Conservation (phyloP, 306 rosid genomes). For the Dryas drummondii region DNA sequence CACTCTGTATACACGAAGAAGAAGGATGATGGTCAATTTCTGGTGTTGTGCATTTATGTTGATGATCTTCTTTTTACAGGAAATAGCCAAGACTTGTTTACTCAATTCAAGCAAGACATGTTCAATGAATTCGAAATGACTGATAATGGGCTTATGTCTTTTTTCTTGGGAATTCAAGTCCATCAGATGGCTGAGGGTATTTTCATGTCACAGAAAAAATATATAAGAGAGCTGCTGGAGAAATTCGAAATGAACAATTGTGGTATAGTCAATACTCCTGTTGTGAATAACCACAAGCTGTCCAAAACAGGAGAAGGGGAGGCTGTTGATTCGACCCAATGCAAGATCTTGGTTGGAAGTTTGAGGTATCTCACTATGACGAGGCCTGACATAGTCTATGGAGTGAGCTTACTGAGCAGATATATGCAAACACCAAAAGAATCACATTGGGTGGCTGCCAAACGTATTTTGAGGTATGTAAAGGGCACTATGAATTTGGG, state of each 20-base stretch:
- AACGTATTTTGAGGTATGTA: not conserved
- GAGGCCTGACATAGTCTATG: not conserved
- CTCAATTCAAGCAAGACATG: not conserved
- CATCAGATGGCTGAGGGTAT: not conserved
- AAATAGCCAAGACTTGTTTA: not conserved
- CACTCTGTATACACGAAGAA: not conserved
- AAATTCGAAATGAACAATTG: not conserved
- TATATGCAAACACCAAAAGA: not conserved
- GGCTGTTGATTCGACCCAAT: not conserved
- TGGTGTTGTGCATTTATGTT: not conserved
- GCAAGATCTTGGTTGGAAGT: not conserved
- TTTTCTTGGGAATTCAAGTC: not conserved
- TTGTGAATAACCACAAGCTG: not conserved
- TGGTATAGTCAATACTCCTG: not conserved
- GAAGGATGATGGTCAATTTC: too few relatives aligned
- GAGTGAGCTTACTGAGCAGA: not conserved
- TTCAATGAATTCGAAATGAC: not conserved
- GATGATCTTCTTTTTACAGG: not conserved
- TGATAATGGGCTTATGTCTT: not conserved
- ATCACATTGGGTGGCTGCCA: not conserved
- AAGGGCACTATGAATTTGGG: not conserved
- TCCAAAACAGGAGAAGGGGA: not conserved
- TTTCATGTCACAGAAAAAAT: not conserved
- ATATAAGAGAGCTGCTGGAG: not conserved
- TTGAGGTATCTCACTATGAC: not conserved